Base-by-base conservation (phyloP, 192 early-diverging fungal genomes). In the Funneliformis mosseae region DNA sequence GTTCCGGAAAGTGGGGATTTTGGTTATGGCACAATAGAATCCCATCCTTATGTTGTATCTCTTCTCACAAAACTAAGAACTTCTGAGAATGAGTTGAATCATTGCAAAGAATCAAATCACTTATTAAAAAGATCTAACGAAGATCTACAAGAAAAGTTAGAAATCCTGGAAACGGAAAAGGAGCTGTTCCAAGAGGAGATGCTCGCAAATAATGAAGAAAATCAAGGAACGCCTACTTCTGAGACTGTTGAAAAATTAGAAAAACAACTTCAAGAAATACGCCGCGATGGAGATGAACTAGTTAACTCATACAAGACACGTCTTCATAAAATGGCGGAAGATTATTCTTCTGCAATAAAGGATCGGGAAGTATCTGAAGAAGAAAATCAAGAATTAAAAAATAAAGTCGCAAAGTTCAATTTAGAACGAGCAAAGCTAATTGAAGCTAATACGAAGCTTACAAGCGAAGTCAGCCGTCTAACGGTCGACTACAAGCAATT, bases 311-410 rank as follows among this genome's bases (percentile, higher is more conserved):
- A 55, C 7, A 69, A 69, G 9, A 14, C 39, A 28, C 67, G 67
- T 18, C 12, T 55, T 21, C 16, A 6, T 55, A 55, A 55, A 1
- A 18, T 55, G 21, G 16, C 50, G 6, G 50, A 21, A 21, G 50
- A 55, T 55, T 55, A 18, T n/a, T 21, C 50, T 55, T 55, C 50
- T 6, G 18, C 18, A 6, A 6, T 55, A 55, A 74, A 43, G 12
- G n/a, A 46, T 42, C 71, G 42, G 25, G 18, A 74, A 27, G 23
- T 48, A 16, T 74, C 16, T 28, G 71, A 74, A 23, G 71, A 74
- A 8, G 39, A 74, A 50, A 74, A 48, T 21, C 23, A 50, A 16
- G 41, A 41, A 2, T 43, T 23, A 10, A 43, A 25, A 23, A 23
- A 23, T 18, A 48, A 75, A 59, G 38, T 75, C 4, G 18, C 23